These are phyloP conservation scores for Arthroderma sp. DNA, from an alignment of 2,329 filamentous ascomycete genomes.

Conservation along the genomic window DNA sequence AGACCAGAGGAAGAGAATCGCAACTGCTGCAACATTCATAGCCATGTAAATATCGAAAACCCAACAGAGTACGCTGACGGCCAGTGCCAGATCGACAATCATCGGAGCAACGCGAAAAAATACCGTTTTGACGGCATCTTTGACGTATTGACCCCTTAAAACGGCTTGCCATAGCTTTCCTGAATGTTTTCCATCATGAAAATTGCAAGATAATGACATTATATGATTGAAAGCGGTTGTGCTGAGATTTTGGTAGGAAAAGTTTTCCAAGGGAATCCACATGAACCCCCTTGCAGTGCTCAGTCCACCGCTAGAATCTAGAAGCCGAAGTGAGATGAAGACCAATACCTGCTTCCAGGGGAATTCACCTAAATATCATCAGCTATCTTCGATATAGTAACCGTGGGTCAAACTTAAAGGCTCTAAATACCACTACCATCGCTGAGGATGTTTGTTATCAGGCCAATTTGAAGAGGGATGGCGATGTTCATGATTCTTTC, in stretches of 20 bases:
- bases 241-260: conserved; percentile 44
- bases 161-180: conserved; percentile 53
- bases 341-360: conserved; percentile 42
- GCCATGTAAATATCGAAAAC: conserved; percentile 52
- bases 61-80: conserved; percentile 46
- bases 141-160: conserved; percentile 48
- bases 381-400: background rate
- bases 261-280: conserved; percentile 44
- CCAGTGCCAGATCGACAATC: conserved; percentile 47
- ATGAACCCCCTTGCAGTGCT: conserved; percentile 38
- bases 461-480: conserved; percentile 67
- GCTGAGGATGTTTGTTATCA: conserved; percentile 58
- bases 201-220: conserved; percentile 57
- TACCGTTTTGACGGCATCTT: conserved; percentile 45
- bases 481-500: conserved; percentile 63
- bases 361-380: conserved; percentile 20
- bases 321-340: conserved; percentile 37
- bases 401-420: background rate
- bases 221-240: conserved; percentile 53
- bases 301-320: conserved; percentile 41
- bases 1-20: conserved; percentile 41
- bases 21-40: conserved; percentile 35
- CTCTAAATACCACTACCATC: conserved; percentile 29
- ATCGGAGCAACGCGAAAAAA: conserved; percentile 50
- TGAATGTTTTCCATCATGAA: conserved; percentile 52